Evolutionary conservation across 176 grass and related monocot species (phyloP), one percentile per base, ranked within the genome.

Genomic region (Themeda triandra): DNA sequence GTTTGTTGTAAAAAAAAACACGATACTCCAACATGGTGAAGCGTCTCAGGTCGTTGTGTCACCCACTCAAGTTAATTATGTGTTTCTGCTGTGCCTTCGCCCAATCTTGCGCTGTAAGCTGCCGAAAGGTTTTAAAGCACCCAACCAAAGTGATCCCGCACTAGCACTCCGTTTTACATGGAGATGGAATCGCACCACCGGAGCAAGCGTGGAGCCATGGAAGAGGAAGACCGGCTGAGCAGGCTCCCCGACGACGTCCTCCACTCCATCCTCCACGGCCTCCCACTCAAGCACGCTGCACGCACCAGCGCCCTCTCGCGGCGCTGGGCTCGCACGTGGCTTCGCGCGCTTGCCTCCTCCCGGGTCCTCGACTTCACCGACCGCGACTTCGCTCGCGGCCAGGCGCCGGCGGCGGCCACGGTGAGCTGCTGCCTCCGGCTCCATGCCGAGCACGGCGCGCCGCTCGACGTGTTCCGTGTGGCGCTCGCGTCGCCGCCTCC

Each of bases 241-340:
- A 58, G 62, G 73, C 90, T 92, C 53, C 90, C 92, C 32, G 73
- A 94, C 66, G 80, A 90, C 54, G 15, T 94, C 44, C 87, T 90
- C 25, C 82, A 88, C 77, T 86, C 76, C 21, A 89, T 94, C 70
- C 81, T 92, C 28, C 75, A 29, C 74, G 12, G 10, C 42, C 5
- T 89, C 15, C 89, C 89, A 7, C 78, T 92, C 11, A 94, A 80
- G 19, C 44, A 78, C 14, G 92, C 87, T 56, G 78, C 79, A 15
- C 54, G 84, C 65, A 90, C 89, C 10, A 88, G 82, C 84, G 69
- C 77, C 67, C 81, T 94, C 24, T 94, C 84, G 13, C 67, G 45
- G 63, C 80, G 69, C 40, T 92, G 91, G 84, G 65, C 41, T 19
- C 45, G 8, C 37, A 49, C 32, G 7, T 92, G 83, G 83, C 48